Percentiles rank a stretch among this genome's conserved stretches.
These are phyloP conservation scores for Beta corolliflora DNA, from an alignment of 179 eudicot genomes.

Conservation along the genomic window DNA sequence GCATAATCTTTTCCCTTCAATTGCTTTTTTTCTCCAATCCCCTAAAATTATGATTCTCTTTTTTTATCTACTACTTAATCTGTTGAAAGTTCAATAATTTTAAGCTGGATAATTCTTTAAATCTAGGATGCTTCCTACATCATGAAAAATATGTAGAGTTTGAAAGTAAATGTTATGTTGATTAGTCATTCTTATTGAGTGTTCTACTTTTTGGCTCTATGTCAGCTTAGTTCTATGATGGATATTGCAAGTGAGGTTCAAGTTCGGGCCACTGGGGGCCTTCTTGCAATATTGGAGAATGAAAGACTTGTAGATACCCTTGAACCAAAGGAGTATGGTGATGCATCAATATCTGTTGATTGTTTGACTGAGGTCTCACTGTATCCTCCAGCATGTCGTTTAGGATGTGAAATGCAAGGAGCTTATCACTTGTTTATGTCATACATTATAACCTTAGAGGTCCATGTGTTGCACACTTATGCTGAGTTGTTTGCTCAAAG, in stretches of 20 bases:
- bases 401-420: constrained; percentile 9
- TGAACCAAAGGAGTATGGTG: constrained; percentile 77
- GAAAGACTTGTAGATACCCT: constrained; percentile 82
- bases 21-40: background rate
- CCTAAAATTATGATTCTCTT: background rate
- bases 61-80: background rate
- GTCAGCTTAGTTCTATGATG: constrained; percentile 93
- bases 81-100: background rate
- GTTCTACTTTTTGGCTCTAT: constrained; percentile 15
- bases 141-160: background rate
- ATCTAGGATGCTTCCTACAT: background rate
- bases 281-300: constrained; percentile 89
- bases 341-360: constrained; percentile 75
- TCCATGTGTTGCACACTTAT: constrained; percentile 1
- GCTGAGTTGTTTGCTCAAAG: constrained; percentile 4
- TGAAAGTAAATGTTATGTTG: background rate
- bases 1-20: background rate
- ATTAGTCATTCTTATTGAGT: background rate
- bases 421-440: background rate
- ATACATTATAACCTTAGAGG: background rate
- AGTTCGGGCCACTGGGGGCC: constrained; percentile 98
- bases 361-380: constrained; percentile 76
- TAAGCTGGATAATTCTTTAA: background rate
- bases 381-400: constrained; percentile 53
- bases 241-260: constrained; percentile 87